These are phyloP conservation scores for Wallemia ichthyophaga DNA, from an alignment of 1,284 basidiomycete species.

Conservation along the genomic window DNA sequence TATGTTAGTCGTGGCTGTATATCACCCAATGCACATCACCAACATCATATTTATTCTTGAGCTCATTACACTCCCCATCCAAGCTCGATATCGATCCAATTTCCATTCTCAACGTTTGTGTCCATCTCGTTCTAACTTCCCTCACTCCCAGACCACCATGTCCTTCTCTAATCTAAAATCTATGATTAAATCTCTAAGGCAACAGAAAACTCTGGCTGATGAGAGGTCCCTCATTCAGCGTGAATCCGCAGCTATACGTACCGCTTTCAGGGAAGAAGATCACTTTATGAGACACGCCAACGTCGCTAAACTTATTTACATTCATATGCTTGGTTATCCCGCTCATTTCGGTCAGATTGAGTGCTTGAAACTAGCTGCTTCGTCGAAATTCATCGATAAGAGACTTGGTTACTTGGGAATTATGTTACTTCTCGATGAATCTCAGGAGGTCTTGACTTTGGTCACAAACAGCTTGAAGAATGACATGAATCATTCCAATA, in stretches of 20 bases:
- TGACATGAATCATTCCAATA: slow-evolving; percentile 98
- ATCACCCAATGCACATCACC: neutral
- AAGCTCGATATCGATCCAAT: neutral
- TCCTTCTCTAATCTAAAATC: neutral
- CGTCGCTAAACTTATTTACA: slow-evolving; percentile 92
- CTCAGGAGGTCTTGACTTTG: slow-evolving; percentile 83
- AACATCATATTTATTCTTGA: neutral
- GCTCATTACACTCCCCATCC: neutral
- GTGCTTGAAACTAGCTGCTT: slow-evolving; percentile 96
- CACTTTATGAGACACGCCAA: slow-evolving; percentile 80
- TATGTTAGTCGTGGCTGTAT: neutral
- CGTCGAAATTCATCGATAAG: slow-evolving; percentile 87
- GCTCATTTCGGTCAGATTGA: slow-evolving; percentile 99
- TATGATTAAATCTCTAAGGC: neutral
- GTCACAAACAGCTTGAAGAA: slow-evolving; percentile 98
- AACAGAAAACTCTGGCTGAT: slow-evolving; percentile 53
- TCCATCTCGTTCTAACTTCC: neutral
- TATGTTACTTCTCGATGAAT: slow-evolving; percentile 92
- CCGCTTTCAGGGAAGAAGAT: slow-evolving; percentile 92
- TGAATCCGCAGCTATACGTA: slow-evolving; percentile 88
- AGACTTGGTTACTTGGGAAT: slow-evolving; percentile 88
- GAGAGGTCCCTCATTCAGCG: slow-evolving; percentile 92
- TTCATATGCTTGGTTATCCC: slow-evolving; percentile 97
- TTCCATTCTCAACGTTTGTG: neutral
- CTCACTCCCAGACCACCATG: neutral